Evolutionary conservation across 306 rosid genomes (phyloP), one percentile per base, ranked within the genome.

Genomic region (Casuarina glauca): DNA sequence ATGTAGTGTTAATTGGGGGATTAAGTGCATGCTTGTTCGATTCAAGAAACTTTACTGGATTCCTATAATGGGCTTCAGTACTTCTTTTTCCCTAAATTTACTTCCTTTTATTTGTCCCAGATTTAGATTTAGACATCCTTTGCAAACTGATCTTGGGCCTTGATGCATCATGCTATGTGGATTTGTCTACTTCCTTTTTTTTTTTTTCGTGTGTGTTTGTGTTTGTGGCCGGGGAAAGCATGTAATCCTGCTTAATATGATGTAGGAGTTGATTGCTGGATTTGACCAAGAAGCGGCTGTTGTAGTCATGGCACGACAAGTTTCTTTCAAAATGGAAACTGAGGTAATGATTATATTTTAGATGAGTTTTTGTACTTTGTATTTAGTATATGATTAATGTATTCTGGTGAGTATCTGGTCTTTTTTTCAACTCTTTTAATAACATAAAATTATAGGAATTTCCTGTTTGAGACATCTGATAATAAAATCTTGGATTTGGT

Each of bases 241-340:
- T 83, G 50, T 75, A 57, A 71, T 54, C 39, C 42, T 61, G 49
- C 43, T 77, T 12, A 49, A 67, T 81, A 72, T 77, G 20, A 69
- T 62, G 64, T 71, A 95, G 99, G 99, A 95, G 46, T 87, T 95
- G 96, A 82, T 88, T 85, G 90, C 99, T 83, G 99, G 99, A 69
- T 95, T 95, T 89, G 99, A 95, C 88, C 99, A 95, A 90, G 99
- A 95, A 93, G 99, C 99, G 52, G 99, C 99, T 81, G 97, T 95
- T 43, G 96, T 84, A 80, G 94, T 95, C 80, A 90, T 93, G 98
- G 99, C 99, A 68, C 94, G 99, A 58, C 90, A 91, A 55, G 99
- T 95, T 73, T 91, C 99, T 73, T 95, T 87, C 87, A 95, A 93
- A 93, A 95, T 95, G 99, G 99, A 95, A 84, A 88, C 89, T 43